Evolutionary conservation across 768 basidiomycete species (phyloP).

Genomic region (Pisolithus microcarpus): DNA sequence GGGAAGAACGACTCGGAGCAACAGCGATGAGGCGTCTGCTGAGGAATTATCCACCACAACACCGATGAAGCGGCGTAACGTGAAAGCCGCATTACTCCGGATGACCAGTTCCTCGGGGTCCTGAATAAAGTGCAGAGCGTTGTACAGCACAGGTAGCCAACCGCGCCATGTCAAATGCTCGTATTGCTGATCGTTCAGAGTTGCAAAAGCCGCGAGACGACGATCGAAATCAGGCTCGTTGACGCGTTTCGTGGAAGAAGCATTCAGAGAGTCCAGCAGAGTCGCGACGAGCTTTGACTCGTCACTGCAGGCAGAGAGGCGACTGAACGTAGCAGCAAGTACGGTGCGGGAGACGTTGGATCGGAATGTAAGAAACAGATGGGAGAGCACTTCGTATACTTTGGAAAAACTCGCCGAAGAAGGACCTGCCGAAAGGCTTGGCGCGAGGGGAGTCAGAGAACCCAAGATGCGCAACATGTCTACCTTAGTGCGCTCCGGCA

Average conservation of each 20-base stretch:
- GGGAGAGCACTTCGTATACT: constrained; percentile 61
- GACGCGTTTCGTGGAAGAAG: constrained; percentile 73
- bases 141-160: constrained; percentile 82
- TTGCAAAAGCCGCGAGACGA: constrained; percentile 67
- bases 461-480: constrained; percentile 69
- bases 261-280: constrained; percentile 67
- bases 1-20: constrained; percentile 63
- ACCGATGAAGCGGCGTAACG: constrained; percentile 75
- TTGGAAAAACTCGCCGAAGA: constrained; percentile 39
- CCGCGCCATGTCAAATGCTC: constrained; percentile 42
- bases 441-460: constrained; percentile 59
- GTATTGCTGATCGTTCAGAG: constrained; percentile 63
- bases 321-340: constrained; percentile 59
- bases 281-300: constrained; percentile 42
- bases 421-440: constrained; percentile 43
- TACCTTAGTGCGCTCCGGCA: constrained; percentile 82
- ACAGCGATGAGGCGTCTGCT: constrained; percentile 44
- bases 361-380: constrained; percentile 70
- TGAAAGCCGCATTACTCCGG: constrained; percentile 69
- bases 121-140: constrained; percentile 79
- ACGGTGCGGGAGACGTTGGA: constrained; percentile 63
- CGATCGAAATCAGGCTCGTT: constrained; percentile 93
- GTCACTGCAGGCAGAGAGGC: constrained; percentile 34
- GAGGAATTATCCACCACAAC: constrained; percentile 35
- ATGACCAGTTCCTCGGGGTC: constrained; percentile 85